Evolutionary conservation across 2,329 filamentous ascomycete species (phyloP).

Genomic region (Colletotrichum musae): DNA sequence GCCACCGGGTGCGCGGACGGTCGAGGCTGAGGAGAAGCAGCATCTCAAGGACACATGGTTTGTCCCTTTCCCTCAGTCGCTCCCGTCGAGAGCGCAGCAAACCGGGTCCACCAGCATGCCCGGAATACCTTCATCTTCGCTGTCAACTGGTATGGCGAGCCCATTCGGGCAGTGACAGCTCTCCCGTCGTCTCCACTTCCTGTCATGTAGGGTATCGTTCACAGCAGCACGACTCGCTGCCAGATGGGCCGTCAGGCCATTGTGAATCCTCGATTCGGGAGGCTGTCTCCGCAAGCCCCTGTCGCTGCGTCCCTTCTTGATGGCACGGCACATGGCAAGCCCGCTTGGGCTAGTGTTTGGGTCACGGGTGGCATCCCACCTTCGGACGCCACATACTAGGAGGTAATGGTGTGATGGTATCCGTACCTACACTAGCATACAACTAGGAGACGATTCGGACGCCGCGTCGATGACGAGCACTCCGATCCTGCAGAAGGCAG

Average conservation of each 20-base stretch:
- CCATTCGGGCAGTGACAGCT: background rate
- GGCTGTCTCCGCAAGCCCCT: background rate
- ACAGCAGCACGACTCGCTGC: background rate
- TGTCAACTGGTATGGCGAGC: background rate
- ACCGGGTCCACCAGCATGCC: background rate
- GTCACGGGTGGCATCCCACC: constrained; percentile 21
- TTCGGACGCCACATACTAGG: constrained; percentile 23
- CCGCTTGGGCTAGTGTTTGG: constrained; percentile 17
- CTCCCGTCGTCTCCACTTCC: background rate
- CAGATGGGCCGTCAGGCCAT: background rate
- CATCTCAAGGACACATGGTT: constrained; percentile 18
- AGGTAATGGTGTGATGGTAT: background rate
- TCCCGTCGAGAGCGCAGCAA: background rate
- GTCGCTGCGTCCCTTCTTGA: constrained; percentile 12
- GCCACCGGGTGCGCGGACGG: constrained; percentile 8
- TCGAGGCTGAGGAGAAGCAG: constrained; percentile 3
- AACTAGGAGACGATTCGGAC: constrained; percentile 13
- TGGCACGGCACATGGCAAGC: constrained; percentile 28
- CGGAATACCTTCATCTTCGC: constrained; percentile 7
- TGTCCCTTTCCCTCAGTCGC: constrained; percentile 11
- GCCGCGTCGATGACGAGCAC: constrained; percentile 12
- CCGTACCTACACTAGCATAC: no score
- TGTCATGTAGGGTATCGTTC: background rate
- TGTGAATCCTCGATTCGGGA: background rate
- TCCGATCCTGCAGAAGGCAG: background rate